Evolutionary conservation across 116 monocot genomes (phyloP).

Genomic region (Cymodocea nodosa): DNA sequence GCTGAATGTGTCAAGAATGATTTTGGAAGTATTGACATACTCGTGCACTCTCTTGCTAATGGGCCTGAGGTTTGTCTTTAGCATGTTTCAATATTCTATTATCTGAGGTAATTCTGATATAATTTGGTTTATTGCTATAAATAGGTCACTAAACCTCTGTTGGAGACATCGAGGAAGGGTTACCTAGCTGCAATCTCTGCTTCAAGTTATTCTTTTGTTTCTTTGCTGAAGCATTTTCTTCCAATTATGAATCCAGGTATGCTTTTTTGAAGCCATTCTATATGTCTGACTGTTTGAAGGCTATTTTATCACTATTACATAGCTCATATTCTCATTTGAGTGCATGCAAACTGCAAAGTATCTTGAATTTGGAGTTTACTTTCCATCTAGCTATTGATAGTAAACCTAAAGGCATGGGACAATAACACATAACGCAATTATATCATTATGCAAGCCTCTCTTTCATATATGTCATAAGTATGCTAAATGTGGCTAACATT

Average conservation of each 20-base stretch:
- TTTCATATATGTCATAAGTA: no score
- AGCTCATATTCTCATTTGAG: no score
- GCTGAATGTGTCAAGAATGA: slow-evolving; percentile 76
- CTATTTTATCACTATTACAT: no score
- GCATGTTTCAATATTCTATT: not conserved
- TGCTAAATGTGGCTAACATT: no score
- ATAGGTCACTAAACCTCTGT: slow-evolving; percentile 79
- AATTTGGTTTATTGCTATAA: not conserved
- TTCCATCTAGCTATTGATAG: no score
- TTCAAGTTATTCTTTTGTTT: slow-evolving; percentile 89
- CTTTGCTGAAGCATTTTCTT: slow-evolving; percentile 85
- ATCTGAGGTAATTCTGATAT: not conserved
- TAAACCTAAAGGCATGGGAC: no score
- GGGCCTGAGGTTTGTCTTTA: slow-evolving; percentile 51
- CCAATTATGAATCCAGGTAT: slow-evolving; percentile 98
- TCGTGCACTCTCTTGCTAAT: slow-evolving; percentile 92
- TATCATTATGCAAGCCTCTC: no score
- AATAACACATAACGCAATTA: no score
- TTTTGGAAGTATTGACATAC: slow-evolving; percentile 83
- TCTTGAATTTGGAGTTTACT: no score
- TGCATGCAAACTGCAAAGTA: no score
- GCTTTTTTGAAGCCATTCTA: not conserved
- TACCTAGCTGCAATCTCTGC: slow-evolving; percentile 94
- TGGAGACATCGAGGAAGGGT: slow-evolving; percentile 91
- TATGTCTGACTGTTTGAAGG: no score